These are phyloP conservation scores for Fusarium vanettenii DNA, from an alignment of 2,329 filamentous ascomycete species.

Conservation along the genomic window DNA sequence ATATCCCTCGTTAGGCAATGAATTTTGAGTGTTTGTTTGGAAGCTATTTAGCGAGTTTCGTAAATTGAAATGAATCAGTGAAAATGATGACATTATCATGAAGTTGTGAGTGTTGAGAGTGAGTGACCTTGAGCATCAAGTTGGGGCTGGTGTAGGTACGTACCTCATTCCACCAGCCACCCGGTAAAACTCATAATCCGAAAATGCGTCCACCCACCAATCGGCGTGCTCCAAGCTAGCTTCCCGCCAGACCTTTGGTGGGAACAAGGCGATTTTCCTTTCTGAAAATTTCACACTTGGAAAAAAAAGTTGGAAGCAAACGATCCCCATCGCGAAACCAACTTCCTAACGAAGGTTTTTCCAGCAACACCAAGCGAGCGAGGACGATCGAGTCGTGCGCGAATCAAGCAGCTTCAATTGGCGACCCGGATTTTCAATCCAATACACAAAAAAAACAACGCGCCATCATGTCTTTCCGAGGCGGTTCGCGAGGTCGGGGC, in stretches of 20 bases:
- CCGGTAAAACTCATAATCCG: constrained; percentile 40
- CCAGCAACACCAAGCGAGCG: constrained; percentile 10
- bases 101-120: background rate
- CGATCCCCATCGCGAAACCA: constrained; percentile 20
- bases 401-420: constrained; percentile 15
- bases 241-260: constrained; percentile 32
- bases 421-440: background rate
- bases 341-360: background rate
- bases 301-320: constrained; percentile 42
- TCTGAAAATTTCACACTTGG: constrained; percentile 47
- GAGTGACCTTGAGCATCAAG: background rate
- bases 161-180: background rate
- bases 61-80: background rate
- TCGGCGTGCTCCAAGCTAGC: constrained; percentile 34
- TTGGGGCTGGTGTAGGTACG: background rate
- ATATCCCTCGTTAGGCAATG: constrained; percentile 39
- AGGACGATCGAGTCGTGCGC: constrained; percentile 10
- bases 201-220: constrained; percentile 17
- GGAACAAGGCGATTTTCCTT: constrained; percentile 16
- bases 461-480: constrained; percentile 54
- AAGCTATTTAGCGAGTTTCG: background rate
- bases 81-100: background rate
- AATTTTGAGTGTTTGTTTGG: background rate
- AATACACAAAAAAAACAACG: background rate
- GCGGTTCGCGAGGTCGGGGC: constrained; percentile 50